Conservation (phyloP, 805 yeast genomes). For the Ogataea methanolica region DNA sequence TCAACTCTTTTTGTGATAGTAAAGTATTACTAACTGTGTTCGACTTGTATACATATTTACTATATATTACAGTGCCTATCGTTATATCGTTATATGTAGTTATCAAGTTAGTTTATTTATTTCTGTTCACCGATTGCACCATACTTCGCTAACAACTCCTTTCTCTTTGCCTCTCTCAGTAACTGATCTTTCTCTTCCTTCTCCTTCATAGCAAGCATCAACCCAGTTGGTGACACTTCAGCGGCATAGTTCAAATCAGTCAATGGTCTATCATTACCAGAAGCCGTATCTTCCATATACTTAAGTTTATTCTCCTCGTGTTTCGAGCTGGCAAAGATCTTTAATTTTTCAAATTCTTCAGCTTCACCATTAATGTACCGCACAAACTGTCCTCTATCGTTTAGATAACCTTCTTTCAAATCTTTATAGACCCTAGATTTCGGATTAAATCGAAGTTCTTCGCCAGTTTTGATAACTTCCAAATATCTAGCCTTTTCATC, state of each 20-base stretch:
- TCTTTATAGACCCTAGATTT: constrained; percentile 40
- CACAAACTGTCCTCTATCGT: constrained; percentile 44
- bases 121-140: constrained; percentile 24
- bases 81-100: too few relatives aligned
- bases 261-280: constrained; percentile 9
- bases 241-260: constrained; percentile 23
- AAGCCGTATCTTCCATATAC: constrained; percentile 11
- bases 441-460: constrained; percentile 48
- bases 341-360: constrained; percentile 42
- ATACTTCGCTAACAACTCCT: constrained; percentile 34
- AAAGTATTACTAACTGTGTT: too few relatives aligned
- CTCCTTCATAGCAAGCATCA: constrained; percentile 33
- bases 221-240: constrained; percentile 45
- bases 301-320: constrained; percentile 16
- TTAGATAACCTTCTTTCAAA: constrained; percentile 28
- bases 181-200: constrained; percentile 27
- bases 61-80: too few relatives aligned
- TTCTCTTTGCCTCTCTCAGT: constrained; percentile 27
- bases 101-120: too few relatives aligned
- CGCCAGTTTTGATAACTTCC: constrained; percentile 41
- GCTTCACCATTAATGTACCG: constrained; percentile 56
- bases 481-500: constrained; percentile 75
- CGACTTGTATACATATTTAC: too few relatives aligned
- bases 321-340: constrained; percentile 36
- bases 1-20: too few relatives aligned